A percentile compares a stretch with the other conserved stretches of the same genome.
phyloP scores from a whole-genome alignment of 805 yeast species.

The fission yeast (Schizosaccharomyces pombe) region DNA sequence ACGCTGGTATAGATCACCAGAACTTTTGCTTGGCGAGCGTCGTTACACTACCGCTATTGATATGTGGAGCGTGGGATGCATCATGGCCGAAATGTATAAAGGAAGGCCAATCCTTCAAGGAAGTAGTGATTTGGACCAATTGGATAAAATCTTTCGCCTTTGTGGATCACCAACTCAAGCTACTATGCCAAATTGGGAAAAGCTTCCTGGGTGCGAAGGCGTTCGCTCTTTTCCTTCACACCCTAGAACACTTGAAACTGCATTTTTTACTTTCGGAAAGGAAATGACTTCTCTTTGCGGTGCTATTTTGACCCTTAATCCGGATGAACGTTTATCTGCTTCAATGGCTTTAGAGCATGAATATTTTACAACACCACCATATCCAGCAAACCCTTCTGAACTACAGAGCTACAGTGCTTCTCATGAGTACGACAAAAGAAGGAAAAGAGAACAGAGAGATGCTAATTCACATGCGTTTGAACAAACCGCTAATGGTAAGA shows the following conservation, averaged over 20 bases:
- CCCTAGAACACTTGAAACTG: constrained; percentile 12
- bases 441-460: background rate
- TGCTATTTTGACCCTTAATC: constrained; percentile 45
- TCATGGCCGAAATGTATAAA: constrained; percentile 71
- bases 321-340: constrained; percentile 53
- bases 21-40: constrained; percentile 62
- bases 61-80: constrained; percentile 89
- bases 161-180: constrained; percentile 87
- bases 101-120: constrained; percentile 72
- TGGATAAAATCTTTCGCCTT: constrained; percentile 52
- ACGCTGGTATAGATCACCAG: constrained; percentile 95
- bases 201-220: constrained; percentile 28
- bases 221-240: background rate
- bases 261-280: constrained; percentile 5
- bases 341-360: constrained; percentile 45
- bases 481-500: too few species aligned
- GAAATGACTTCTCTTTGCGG: constrained; percentile 33
- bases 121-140: constrained; percentile 66
- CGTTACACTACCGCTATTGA: constrained; percentile 85
- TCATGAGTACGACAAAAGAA: background rate
- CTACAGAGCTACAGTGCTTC: background rate
- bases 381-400: background rate
- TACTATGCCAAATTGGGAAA: constrained; percentile 74
- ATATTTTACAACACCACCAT: constrained; percentile 46
- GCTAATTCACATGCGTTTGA: background rate